These are phyloP conservation scores for Herpetomonas muscarum DNA, from an alignment of 208 protist genomes.

Conservation along the genomic window DNA sequence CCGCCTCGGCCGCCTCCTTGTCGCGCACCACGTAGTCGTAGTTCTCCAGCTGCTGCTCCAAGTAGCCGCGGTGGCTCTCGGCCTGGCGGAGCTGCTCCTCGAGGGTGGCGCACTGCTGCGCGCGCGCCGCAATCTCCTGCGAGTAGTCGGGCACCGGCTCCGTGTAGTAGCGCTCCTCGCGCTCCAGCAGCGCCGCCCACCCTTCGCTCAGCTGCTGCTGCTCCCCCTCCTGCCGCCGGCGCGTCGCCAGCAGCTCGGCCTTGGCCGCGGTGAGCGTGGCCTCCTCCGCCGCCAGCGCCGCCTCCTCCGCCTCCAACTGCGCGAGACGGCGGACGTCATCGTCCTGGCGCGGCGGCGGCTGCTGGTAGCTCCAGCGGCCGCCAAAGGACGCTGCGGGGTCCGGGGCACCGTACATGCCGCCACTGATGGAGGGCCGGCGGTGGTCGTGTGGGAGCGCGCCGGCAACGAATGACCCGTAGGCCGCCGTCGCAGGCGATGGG, in stretches of 20 bases:
- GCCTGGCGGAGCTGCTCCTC: conserved; percentile 37
- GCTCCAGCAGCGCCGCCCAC: conserved; percentile 59
- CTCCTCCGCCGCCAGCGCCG: conserved; percentile 40
- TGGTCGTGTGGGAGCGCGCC: conserved; percentile 22
- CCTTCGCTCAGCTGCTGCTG: conserved; percentile 51
- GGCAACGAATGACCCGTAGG: conserved; percentile 19
- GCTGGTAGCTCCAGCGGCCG: conserved; percentile 31
- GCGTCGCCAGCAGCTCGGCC: conserved; percentile 32
- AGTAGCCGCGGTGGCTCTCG: conserved; percentile 26
- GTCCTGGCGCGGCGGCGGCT: conserved; percentile 13
- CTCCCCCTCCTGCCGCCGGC: conserved; percentile 43
- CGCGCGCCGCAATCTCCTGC: conserved; percentile 33
- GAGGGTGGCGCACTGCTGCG: conserved; percentile 45
- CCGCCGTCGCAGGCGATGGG: background rate
- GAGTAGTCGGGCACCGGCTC: conserved; percentile 47
- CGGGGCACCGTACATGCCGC: background rate
- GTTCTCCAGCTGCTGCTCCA: conserved; percentile 25
- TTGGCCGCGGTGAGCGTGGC: conserved; percentile 28
- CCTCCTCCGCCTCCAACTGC: conserved; percentile 45
- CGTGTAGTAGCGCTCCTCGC: conserved; percentile 73
- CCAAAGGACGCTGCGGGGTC: background rate
- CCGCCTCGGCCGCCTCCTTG: conserved; percentile 27
- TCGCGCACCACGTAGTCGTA: conserved; percentile 40
- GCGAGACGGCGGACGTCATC: conserved; percentile 19
- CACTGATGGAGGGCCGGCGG: too few species aligned